Conservation (phyloP, 2,329 filamentous ascomycete species). For the Xylaria sp. region DNA sequence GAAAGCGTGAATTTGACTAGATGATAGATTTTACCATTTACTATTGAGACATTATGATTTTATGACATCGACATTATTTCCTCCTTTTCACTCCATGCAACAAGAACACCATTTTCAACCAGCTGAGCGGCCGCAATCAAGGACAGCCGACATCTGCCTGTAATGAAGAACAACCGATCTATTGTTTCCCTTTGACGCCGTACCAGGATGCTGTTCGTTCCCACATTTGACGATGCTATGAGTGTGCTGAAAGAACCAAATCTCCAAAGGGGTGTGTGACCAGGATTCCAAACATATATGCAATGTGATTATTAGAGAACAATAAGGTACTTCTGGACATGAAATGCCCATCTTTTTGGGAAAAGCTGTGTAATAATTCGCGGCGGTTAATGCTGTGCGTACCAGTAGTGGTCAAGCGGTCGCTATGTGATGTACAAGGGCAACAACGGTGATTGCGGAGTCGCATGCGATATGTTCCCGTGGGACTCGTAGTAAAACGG, state of each 20-base stretch:
- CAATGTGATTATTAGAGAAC: conserved; percentile 36
- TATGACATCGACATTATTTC: conserved; percentile 44
- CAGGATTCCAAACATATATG: conserved; percentile 40
- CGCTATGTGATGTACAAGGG: conserved; percentile 20
- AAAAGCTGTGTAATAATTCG: not conserved
- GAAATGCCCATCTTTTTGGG: not conserved
- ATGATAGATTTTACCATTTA: conserved; percentile 28
- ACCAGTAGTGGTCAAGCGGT: conserved; percentile 17
- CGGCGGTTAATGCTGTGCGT: not conserved
- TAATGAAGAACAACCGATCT: conserved; percentile 24
- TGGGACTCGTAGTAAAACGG: not conserved
- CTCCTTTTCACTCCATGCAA: conserved; percentile 25
- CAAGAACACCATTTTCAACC: not conserved
- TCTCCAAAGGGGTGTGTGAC: conserved; percentile 37
- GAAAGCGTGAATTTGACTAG: conserved; percentile 2
- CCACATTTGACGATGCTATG: conserved; percentile 14
- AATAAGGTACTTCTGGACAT: conserved; percentile 12
- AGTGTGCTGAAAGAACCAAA: conserved; percentile 17
- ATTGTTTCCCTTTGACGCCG: conserved; percentile 25
- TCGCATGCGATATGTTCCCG: not conserved
- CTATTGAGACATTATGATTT: conserved; percentile 48
- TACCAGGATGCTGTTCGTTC: conserved; percentile 24
- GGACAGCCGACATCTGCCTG: conserved; percentile 10
- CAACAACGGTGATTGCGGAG: not conserved
- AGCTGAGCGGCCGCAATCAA: not conserved